phyloP scores from a whole-genome alignment of 148 eudicot genomes.

The Vaccinium darrowii region DNA sequence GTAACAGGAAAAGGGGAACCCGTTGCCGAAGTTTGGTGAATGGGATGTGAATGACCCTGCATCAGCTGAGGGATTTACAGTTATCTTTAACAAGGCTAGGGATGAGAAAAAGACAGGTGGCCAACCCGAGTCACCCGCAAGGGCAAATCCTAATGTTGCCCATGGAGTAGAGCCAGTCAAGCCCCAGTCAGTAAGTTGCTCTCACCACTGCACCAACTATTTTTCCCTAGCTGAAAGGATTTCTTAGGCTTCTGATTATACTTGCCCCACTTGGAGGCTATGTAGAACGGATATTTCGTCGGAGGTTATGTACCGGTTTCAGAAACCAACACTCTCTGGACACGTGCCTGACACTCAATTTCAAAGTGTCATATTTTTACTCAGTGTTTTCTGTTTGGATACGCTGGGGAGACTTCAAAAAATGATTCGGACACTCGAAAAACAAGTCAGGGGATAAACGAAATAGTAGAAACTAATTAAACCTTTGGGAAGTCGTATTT shows the following conservation, averaged over 20 bases:
- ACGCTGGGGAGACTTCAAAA: too few relatives aligned
- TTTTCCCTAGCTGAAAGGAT: background rate
- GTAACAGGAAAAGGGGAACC: slow-evolving; percentile 73
- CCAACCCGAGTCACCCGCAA: slow-evolving; percentile 64
- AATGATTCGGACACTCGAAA: too few relatives aligned
- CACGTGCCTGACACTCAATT: too few relatives aligned
- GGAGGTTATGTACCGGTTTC: too few relatives aligned
- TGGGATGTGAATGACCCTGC: slow-evolving; percentile 92
- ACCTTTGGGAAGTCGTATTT: too few relatives aligned
- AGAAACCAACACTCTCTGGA: too few relatives aligned
- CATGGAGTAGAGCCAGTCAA: slow-evolving; percentile 46
- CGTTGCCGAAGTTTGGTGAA: slow-evolving; percentile 86
- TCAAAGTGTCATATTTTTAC: too few relatives aligned
- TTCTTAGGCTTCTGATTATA: background rate
- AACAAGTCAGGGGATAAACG: too few relatives aligned
- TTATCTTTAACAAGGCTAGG: slow-evolving; percentile 82
- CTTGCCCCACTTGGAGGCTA: background rate
- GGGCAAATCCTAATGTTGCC: slow-evolving; percentile 39
- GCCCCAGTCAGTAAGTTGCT: slow-evolving; percentile 57
- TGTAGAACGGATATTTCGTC: too few relatives aligned
- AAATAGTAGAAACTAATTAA: too few relatives aligned
- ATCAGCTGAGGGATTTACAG: slow-evolving; percentile 90
- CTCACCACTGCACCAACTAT: background rate
- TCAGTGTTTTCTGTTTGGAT: too few relatives aligned
- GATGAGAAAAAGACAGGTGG: slow-evolving; percentile 91